Evolutionary conservation across 2,329 filamentous ascomycete species (phyloP).

Genomic region (Epicoccum nigrum): DNA sequence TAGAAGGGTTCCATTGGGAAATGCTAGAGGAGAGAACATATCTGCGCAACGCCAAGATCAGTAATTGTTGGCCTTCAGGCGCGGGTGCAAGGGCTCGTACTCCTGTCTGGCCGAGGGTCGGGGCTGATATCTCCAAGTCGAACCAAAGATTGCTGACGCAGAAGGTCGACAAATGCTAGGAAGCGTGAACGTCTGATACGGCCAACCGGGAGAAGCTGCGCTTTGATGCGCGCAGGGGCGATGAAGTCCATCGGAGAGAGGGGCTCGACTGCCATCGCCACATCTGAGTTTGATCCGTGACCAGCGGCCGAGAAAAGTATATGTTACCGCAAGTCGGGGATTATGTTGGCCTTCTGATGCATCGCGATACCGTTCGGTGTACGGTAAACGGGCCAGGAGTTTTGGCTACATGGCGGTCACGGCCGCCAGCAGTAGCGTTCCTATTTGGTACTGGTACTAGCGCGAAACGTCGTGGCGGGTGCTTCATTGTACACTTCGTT

Average conservation of each 20-base stretch:
- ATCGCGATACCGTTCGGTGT: constrained; percentile 25
- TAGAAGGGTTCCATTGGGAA: constrained; percentile 82
- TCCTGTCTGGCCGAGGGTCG: constrained; percentile 83
- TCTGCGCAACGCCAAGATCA: constrained; percentile 60
- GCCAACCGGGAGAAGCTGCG: constrained; percentile 83
- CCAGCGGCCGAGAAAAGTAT: constrained; percentile 25
- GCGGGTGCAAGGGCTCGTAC: constrained; percentile 59
- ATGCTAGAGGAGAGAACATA: constrained; percentile 91
- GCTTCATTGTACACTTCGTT: constrained; percentile 14
- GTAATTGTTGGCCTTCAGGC: constrained; percentile 31
- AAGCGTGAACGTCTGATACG: constrained; percentile 84
- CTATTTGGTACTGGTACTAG: constrained; percentile 9
- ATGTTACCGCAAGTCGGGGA: constrained; percentile 25
- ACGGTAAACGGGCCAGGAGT: constrained; percentile 25
- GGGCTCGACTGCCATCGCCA: constrained; percentile 84
- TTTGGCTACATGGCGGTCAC: constrained; percentile 32
- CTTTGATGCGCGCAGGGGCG: constrained; percentile 88
- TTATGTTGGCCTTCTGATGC: constrained; percentile 14
- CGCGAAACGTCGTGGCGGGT: constrained; percentile 13
- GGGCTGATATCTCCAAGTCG: constrained; percentile 85
- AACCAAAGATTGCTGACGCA: constrained; percentile 81
- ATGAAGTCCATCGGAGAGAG: constrained; percentile 71
- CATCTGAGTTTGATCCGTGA: constrained; percentile 46
- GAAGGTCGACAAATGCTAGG: constrained; percentile 74
- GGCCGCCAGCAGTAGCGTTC: constrained; percentile 12